Evolutionary conservation across 768 basidiomycete species (phyloP), one percentile per base, ranked within the genome.

Genomic region (Xerocomus brunneocitrinus): DNA sequence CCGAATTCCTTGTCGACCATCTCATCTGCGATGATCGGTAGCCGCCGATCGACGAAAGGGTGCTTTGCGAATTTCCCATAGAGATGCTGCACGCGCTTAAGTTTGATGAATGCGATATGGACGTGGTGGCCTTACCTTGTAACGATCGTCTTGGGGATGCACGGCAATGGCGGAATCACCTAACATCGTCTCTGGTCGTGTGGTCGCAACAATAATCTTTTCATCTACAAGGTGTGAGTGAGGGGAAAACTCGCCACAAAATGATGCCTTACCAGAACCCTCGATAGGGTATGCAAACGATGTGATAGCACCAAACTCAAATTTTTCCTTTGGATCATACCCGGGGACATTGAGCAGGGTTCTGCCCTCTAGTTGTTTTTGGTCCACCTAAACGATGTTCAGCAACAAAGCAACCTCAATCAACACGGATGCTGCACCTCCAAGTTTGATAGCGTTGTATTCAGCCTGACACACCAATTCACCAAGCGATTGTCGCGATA

Each of bases 161-260:
- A 98, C 91, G 28, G 97, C 97, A 24, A 99, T 87, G 27, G 91
- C 97, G 2, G 94, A 92, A 79, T 98, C 97, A 34, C 97, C 97
- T 0, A 99, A 79, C 91, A 98, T 95, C 0, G 97, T 98, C 71
- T 98, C 97, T 0, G 95, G 95, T 76, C 97, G 91, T 5, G 95
- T 98, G 1, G 97, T 99, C 1, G 97, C 95, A 36, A 99, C 85
- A 49, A 97, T 77, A 54, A 99, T 87, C 65, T 78, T 86, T 66
- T 98, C 95, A 50, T 95, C 94, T 88, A 53, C 4, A 3, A 22
- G 28, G 22, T 30, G 22, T 24, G 5, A 56, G 24, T 39, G 24
- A 49, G 46, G 47, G 19, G 34, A 8, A 47, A 56, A 0, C 3
- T 4, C 13, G 6, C 24, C 24, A 27, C 14, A 31, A 10, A 3